Evolutionary conservation across 2,329 filamentous ascomycete species (phyloP), one percentile per base, ranked within the genome.

Genomic region (Fusarium sp.): DNA sequence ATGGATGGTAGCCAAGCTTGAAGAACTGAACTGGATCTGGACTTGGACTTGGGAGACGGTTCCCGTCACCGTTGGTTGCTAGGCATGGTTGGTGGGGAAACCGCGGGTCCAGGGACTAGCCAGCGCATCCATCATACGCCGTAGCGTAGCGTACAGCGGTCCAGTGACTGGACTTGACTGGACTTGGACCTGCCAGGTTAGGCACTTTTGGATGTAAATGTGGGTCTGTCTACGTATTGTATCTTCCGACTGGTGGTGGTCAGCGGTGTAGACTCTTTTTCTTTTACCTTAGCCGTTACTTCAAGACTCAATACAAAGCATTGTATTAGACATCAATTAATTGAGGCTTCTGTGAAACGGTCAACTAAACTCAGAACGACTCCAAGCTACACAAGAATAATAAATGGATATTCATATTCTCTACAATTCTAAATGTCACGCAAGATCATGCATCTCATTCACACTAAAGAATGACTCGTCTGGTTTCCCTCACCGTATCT

Each of bases 81-180:
- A 47, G 41, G 66, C 32, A 27, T 70, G 57, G 68, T 70, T 71
- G 68, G 64, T 69, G 67, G 68, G 68, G 68, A 60, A 70, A 70
- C 68, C 54, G 45, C 65, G 66, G 57, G 22, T 41, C 54, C 44
- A 49, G 61, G 58, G 61, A 44, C 46, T 47, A 54, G 67, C 52
- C 62, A 66, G 48, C 63, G 47, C 63, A 66, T 66, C 44, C 54
- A 66, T 67, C 58, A 64, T 63, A 52, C 56, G 49, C 24, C 49
- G 32, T 53, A 53, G 49, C 49, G 49, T 27, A 53, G 18, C 49
- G 49, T 53, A 53, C 49, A 53, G 32, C 34, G 30, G 13, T 27
- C 49, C 49, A 53, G 24, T 53, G 32, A 37, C 18, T 53, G 49
- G 49, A 20, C 49, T 27, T n/a, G 24, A 52, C 24, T 27, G 49